These are phyloP conservation scores for Aspergillus wentii DNA, from an alignment of 495 filamentous ascomycete species.

Conservation along the genomic window DNA sequence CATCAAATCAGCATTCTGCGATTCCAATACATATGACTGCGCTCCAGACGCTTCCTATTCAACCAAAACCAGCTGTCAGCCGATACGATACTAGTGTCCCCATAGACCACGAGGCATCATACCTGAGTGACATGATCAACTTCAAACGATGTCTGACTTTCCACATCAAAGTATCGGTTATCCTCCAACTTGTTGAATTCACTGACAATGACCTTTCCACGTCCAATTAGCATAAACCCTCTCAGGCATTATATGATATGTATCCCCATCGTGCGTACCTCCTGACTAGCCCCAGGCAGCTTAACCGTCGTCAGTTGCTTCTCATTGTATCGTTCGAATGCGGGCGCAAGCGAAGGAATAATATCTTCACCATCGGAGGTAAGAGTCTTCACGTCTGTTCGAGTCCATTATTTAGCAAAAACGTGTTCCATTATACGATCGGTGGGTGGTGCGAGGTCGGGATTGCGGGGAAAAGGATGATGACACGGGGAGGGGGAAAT, in stretches of 20 bases:
- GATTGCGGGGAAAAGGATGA: slow-evolving; percentile 2
- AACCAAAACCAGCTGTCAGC: slow-evolving; percentile 5
- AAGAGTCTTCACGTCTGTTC: slow-evolving; percentile 80
- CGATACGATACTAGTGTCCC: not conserved
- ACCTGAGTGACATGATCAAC: slow-evolving; percentile 85
- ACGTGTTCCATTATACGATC: not conserved
- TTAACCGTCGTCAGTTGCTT: slow-evolving; percentile 85
- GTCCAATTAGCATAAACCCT: slow-evolving; percentile 11
- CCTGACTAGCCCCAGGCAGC: slow-evolving; percentile 77
- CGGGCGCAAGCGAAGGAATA: slow-evolving; percentile 65
- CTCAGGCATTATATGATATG: no score
- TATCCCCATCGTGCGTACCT: slow-evolving; percentile 33
- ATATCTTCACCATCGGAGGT: slow-evolving; percentile 65
- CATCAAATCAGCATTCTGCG: slow-evolving; percentile 74
- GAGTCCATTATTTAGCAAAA: slow-evolving; percentile 14
- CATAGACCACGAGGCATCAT: not conserved
- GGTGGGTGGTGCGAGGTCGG: not conserved
- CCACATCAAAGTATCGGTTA: slow-evolving; percentile 83
- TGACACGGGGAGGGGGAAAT: not conserved
- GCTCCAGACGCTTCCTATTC: slow-evolving; percentile 73
- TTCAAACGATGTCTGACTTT: slow-evolving; percentile 76
- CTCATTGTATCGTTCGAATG: slow-evolving; percentile 94
- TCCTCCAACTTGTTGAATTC: slow-evolving; percentile 72
- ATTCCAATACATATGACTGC: slow-evolving; percentile 78
- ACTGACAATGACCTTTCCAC: slow-evolving; percentile 72